Evolutionary conservation across 768 basidiomycete genomes (phyloP), one percentile per base, ranked within the genome.

Genomic region (Porpolomopsis calyptriformis): DNA sequence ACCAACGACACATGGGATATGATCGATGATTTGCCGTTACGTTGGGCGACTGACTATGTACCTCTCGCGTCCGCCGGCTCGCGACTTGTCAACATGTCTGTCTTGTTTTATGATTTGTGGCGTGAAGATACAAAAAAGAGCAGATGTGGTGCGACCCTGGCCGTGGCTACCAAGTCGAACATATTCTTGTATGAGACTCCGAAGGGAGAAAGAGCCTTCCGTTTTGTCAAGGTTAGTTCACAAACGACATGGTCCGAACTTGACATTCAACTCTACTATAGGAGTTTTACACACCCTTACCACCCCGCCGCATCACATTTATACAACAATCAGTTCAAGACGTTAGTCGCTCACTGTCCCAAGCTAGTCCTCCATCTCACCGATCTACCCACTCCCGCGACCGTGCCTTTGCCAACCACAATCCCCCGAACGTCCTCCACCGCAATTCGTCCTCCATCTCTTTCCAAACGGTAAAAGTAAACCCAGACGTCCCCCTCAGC

Each of bases 21-120:
- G 4, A 69, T 87, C 1, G 85, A 88, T 10, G 75, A 77, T 39
- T 63, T 84, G 7, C 83, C 85, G 1, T 55, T 89, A 37, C 75
- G 84, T 25, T 91, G 88, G 88, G 85, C 86, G n/a, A 82, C 82
- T 0, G 88, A 91, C 59, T 90, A 76, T 56, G 83, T 86, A 2
- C 80, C 85, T 0, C 72, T 91, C n/a, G 85, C 85, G 4, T 63
- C 73, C 2, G 61, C 72, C 20, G 77, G 82, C 2, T 84, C 85
- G 20, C 71, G 85, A 37, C 62, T 89, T 36, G 63, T 69, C 22
- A 74, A 71, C 47, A 54, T 70, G 1, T 74, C 77, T 2, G 78
- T 86, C 11, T 54, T 77, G 19, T 78, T 73, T 3, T 91, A 82
- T 57, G 76, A 82, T 7, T 62, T 87, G 2, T 86, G 80, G 79